Evolutionary conservation across 352 stramenopile species (phyloP), one percentile per base, ranked within the genome.

Genomic region (Ophiocytium majus): DNA sequence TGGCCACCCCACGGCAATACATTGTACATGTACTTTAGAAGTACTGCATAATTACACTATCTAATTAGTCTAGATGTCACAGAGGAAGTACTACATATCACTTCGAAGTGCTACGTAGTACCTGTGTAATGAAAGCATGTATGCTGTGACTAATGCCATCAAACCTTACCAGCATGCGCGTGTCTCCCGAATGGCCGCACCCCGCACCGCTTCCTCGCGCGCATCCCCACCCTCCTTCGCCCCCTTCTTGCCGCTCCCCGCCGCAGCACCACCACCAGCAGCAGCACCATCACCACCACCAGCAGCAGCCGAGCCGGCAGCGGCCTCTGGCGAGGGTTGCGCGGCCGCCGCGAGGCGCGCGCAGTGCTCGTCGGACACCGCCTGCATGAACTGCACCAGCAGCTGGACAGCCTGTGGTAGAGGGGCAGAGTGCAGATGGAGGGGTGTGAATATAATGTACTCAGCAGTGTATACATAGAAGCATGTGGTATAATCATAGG

Each of bases 361-460:
- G 35, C 32, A 43, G 66, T 78, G 66, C 66, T 78, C 66, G 35
- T 78, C 66, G 35, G 5, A 78, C 17, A 87, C 23, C 23, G 74
- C 80, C 43, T 80, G 74, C 23, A 87, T 37, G 28, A 87, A 35
- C 36, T 87, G 79, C 37, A 87, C 63, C 10, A 87, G 64, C 5
- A 87, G 74, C 76, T 81, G 71, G 1, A 76, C 66, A 32, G 83
- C 83, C 37, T 87, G 80, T 43, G 5, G 14, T 43, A 14, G 32
- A 14, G 32, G 35, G 32, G 35, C 32, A 78, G 35, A 14, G 19
- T 71, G 28, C 28, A 71, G 28, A 71, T 71, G 23, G 23, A 23
- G 28, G 19, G 23, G 57, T 71, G 23, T 71, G 23, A 23, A 71
- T 23, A 71, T 71, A 28, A 71, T 23, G 28, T 23, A 23, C 28